Conservation (phyloP, 768 basidiomycete genomes). For the Russula compacta region DNA sequence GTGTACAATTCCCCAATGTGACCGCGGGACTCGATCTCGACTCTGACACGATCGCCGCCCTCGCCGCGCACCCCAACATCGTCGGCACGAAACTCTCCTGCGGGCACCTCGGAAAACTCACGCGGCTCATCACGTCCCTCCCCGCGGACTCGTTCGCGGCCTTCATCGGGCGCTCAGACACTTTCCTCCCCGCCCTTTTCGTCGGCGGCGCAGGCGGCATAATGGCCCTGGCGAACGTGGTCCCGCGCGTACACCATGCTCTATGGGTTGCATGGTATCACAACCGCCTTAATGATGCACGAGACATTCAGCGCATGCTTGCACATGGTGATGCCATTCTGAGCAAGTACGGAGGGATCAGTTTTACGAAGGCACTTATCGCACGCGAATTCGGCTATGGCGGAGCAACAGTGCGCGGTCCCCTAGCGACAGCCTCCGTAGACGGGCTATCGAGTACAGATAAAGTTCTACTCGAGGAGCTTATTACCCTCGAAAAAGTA, state of each 20-base stretch:
- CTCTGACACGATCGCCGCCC: slow-evolving; percentile 60
- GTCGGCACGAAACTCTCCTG: slow-evolving; percentile 83
- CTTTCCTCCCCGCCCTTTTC: slow-evolving; percentile 53
- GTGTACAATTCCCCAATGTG: slow-evolving; percentile 84
- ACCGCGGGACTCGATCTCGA: slow-evolving; percentile 79
- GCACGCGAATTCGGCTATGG: slow-evolving; percentile 60
- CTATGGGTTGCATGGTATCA: slow-evolving; percentile 12
- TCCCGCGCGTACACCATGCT: slow-evolving; percentile 21
- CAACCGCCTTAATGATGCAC: slow-evolving; percentile 49
- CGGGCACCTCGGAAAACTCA: slow-evolving; percentile 76
- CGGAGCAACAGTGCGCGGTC: slow-evolving; percentile 26
- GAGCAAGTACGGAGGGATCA: slow-evolving; percentile 55
- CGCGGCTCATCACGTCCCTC: slow-evolving; percentile 57
- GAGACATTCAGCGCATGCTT: slow-evolving; percentile 49
- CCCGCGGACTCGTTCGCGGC: slow-evolving; percentile 49
- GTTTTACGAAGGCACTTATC: slow-evolving; percentile 58
- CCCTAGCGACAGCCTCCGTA: slow-evolving; percentile 19
- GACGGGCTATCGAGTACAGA: slow-evolving; percentile 19
- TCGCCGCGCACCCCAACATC: slow-evolving; percentile 75
- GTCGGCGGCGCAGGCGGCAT: slow-evolving; percentile 59
- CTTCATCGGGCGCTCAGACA: slow-evolving; percentile 68
- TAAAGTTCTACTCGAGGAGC: slow-evolving; percentile 22
- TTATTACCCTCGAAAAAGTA: slow-evolving; percentile 27
- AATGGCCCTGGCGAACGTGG: slow-evolving; percentile 51
- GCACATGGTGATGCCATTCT: slow-evolving; percentile 61